Evolutionary conservation across 352 stramenopile genomes (phyloP), one percentile per base, ranked within the genome.

Genomic region (Globisporangium cystogenes): DNA sequence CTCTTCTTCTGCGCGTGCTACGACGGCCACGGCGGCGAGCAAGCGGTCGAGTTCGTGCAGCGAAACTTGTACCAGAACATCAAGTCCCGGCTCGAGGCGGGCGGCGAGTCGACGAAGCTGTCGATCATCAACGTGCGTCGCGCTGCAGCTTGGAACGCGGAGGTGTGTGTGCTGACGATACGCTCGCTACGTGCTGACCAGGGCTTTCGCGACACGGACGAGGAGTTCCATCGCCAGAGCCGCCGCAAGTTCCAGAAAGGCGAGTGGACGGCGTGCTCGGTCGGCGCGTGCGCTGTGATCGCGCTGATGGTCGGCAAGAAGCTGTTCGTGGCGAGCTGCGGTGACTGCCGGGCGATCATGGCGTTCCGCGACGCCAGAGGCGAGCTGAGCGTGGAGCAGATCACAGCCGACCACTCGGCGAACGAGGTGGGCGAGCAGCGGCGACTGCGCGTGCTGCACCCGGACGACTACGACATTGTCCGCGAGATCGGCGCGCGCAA

Each of bases 1-100:
- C 53, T 83, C 14, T 84, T 87, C 53, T 87, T 87, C 59, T 87
- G 76, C 50, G 76, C 67, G n/a, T 84, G 73, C 65, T 87, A 87
- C 62, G 76, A 87, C 48, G 76, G 76, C 37, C 76, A 87, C 55
- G 76, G 76, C 44, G 76, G 76, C 27, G 76, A 85, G 52, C 62
- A 81, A 39, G 76, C 76, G 5, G 76, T 87, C 23, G 71, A 84
- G 52, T 87, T 74, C 60, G 76, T 87, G n/a, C 71, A 87, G 53
- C 68, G 73, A 35, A 76, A 83, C 35, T 48, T 87, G 0, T 87
- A 85, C 49, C 48, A 48, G 29, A 85, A 85, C 55, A 83, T 87
- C 40, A 74, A 74, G 24, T 36, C 43, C 24, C 62, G 79, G 16
- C 43, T 87, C 14, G 31, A 46, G 3, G 35, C 55, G 4, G 65